These are phyloP conservation scores for Saccharomyces hybrid DNA, from an alignment of 1,139 yeast species.

Conservation along the genomic window DNA sequence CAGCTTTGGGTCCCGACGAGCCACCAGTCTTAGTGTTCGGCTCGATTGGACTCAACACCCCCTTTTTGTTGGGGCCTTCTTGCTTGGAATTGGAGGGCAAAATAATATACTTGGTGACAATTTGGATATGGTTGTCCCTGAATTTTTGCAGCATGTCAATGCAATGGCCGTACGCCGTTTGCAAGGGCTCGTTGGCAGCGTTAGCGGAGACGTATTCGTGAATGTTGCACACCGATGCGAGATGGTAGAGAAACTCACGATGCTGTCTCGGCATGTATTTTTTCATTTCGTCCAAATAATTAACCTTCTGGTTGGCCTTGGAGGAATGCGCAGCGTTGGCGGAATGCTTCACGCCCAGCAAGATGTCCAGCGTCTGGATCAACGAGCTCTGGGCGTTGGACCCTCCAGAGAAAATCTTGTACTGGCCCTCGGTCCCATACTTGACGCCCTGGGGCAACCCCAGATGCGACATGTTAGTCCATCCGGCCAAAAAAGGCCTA, in stretches of 20 bases:
- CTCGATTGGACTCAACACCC: not conserved
- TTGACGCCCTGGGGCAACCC: conserved; percentile 74
- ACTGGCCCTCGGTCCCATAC: conserved; percentile 60
- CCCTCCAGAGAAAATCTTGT: conserved; percentile 73
- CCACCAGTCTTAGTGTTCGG: not conserved
- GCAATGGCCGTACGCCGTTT: conserved; percentile 76
- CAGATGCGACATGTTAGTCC: conserved; percentile 86
- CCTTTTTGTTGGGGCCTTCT: not conserved
- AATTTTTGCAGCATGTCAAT: conserved; percentile 82
- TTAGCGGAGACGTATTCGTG: conserved; percentile 51
- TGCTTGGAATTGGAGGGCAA: conserved; percentile 58
- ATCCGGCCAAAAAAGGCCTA: conserved; percentile 87
- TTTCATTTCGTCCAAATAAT: conserved; percentile 77
- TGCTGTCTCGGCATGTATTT: conserved; percentile 85
- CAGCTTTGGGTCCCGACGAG: not conserved
- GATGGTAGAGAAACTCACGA: conserved; percentile 57
- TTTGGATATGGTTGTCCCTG: conserved; percentile 88
- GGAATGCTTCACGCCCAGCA: conserved; percentile 70
- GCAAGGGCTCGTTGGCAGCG: conserved; percentile 48
- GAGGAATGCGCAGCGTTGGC: conserved; percentile 54
- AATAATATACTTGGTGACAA: conserved; percentile 79
- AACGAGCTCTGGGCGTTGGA: conserved; percentile 90
- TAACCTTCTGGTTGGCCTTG: conserved; percentile 26
- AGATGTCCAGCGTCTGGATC: conserved; percentile 76
- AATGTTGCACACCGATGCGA: conserved; percentile 51